Evolutionary conservation across 1,284 basidiomycete species (phyloP).

Genomic region (Rhodotorula sp.): DNA sequence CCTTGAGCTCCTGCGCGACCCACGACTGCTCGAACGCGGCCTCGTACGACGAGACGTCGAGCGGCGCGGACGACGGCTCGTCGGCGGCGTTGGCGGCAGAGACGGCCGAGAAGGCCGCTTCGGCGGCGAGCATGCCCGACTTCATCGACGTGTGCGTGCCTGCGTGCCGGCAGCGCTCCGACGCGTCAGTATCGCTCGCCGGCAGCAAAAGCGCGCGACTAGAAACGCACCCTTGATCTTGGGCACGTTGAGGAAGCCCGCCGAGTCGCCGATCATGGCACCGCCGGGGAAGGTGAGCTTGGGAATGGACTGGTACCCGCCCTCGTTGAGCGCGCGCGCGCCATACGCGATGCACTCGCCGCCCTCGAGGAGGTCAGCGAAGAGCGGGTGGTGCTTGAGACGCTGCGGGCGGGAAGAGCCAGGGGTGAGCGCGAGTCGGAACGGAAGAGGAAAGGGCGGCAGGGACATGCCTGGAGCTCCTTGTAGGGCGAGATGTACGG

Average conservation of each 20-base stretch:
- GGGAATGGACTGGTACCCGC: constrained; percentile 90
- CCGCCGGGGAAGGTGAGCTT: constrained; percentile 93
- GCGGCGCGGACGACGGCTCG: constrained; percentile 32
- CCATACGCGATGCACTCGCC: constrained; percentile 85
- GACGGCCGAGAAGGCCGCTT: constrained; percentile 74
- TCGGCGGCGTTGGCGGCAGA: constrained; percentile 39
- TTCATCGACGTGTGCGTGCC: constrained; percentile 99
- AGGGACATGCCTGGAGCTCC: constrained; percentile 75
- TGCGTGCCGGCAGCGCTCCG: background rate
- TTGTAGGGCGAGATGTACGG: constrained; percentile 90
- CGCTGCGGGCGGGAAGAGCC: constrained; percentile 64
- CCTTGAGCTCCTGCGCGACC: constrained; percentile 83
- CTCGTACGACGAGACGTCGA: constrained; percentile 80
- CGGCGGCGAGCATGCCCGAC: constrained; percentile 94
- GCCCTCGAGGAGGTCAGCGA: constrained; percentile 74
- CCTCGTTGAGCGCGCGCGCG: constrained; percentile 88
- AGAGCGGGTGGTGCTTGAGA: constrained; percentile 97
- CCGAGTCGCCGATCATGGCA: constrained; percentile 90
- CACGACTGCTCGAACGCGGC: constrained; percentile 73
- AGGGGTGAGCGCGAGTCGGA: background rate
- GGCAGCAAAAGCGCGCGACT: background rate
- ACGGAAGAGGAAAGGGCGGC: background rate
- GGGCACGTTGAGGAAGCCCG: constrained; percentile 93
- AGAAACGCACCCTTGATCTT: constrained; percentile 79
- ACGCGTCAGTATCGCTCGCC: background rate